Evolutionary conservation across 176 grass and related monocot genomes (phyloP), one percentile per base, ranked within the genome.

Genomic region (Triticum urartu): DNA sequence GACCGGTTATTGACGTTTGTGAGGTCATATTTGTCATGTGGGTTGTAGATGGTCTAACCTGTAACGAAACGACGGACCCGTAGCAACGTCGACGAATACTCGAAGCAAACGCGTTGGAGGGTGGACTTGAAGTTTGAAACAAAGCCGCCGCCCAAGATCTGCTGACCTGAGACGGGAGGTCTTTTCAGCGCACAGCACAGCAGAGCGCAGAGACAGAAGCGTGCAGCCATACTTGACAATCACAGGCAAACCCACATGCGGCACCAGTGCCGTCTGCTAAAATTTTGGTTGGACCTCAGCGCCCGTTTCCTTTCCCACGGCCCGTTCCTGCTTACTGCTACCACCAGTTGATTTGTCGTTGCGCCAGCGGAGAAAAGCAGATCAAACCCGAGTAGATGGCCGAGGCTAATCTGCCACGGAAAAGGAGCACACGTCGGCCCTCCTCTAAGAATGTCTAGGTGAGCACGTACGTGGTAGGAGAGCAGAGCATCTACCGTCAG

Each of bases 191-290:
- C 15, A 61, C 21, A 15, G 58, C 63, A 47, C 35, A 20, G 10
- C 24, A 34, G 12, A 25, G 77, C 77, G n/a, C 20, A 48, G 10
- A 38, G 48, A 38, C 11, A 42, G 15, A 73, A 63, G 72, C 11
- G 6, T 54, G 68, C 33, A 21, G 54, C 56, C 20, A 50, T 38
- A 39, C 71, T 79, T 87, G 75, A 86, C 84, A 63, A 40, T 12
- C n/a, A 26, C 45, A 28, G n/a, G 69, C 86, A 28, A 21, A 66
- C 12, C 70, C 69, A 68, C 71, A 43, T 67, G 86, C 40, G 68
- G 12, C 34, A 12, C 35, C 45, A 68, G 12, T 12, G 9, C 18
- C 18, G 50, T 54, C 15, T 54, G 15, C 50, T 54, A 54, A 6
- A 54, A 54, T 2, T 54, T 54, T 54, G 50, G 14, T 2, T 54